Evolutionary conservation across 2,329 filamentous ascomycete genomes (phyloP), one percentile per base, ranked within the genome.

Genomic region (Teratosphaeria gauchensis): DNA sequence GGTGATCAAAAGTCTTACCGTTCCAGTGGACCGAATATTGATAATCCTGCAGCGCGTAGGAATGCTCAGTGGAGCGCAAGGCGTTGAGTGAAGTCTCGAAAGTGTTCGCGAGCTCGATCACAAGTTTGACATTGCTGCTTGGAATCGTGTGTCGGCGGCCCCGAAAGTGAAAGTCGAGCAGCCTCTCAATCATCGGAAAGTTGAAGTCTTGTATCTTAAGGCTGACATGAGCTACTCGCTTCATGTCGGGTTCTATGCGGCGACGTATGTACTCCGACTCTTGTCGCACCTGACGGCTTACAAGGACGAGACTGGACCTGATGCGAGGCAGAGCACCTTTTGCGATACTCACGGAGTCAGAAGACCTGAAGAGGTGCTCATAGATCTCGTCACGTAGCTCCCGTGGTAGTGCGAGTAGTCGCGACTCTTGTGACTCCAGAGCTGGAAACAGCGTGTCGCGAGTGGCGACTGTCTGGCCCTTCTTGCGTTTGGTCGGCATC

Each of bases 321-420:
- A 11, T 28, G 16, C 16, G 21, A 12, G 51, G 4, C 14, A 12
- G 51, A 31, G 14, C 51, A 8, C 21, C 14, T 21, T 12, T 21
- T 14, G 14, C 30, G 16, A 52, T 28, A 14, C 14, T 21, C 14
- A 52, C 30, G 5, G 51, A 52, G 14, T 21, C 51, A 0, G 16
- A 28, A 52, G 21, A 12, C 2, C 21, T 21, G 21, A 4, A 31
- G 21, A 62, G 31, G 28, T 53, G 54, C 16, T 59, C 58, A 48
- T 53, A 59, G 55, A 60, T 56, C 19, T 55, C 42, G 46, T 58
- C 58, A 3, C 55, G 33, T 4, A 60, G 57, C 55, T 61, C 59
- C 11, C 32, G 58, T 9, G 58, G 58, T 7, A 61, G 57, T 7
- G 28, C 16, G 14, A 59, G 46, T 16, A 61, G 42, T 33, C 32